These are phyloP conservation scores for Penicillium sp. DNA, from an alignment of 2,329 filamentous ascomycete species.

Conservation along the genomic window DNA sequence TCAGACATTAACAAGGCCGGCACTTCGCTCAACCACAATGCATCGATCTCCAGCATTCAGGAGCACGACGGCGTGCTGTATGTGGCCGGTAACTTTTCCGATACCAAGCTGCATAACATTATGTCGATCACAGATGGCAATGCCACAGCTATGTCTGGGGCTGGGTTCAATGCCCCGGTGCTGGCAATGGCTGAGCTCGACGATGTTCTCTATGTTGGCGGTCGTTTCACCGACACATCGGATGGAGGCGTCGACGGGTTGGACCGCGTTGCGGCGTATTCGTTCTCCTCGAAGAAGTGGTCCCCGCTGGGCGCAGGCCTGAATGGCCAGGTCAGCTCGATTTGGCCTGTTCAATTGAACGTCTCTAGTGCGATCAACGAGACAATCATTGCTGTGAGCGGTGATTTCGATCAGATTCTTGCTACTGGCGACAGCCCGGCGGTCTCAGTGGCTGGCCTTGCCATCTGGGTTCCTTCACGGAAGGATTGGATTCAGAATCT, in stretches of 20 bases:
- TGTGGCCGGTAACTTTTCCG: constrained; percentile 82
- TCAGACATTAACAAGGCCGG: constrained; percentile 79
- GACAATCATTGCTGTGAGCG: constrained; percentile 75
- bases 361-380: constrained; percentile 69
- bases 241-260: constrained; percentile 65
- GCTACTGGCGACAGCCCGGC: constrained; percentile 64
- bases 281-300: constrained; percentile 71
- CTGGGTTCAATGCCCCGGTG: constrained; percentile 81
- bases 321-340: constrained; percentile 71
- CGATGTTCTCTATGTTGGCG: constrained; percentile 75
- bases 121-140: constrained; percentile 70
- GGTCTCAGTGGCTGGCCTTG: constrained; percentile 71
- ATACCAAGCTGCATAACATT: constrained; percentile 70
- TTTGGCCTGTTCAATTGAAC: constrained; percentile 80
- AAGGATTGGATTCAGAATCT: constrained; percentile 88
- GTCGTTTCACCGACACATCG: constrained; percentile 76
- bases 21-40: constrained; percentile 65
- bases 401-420: constrained; percentile 73
- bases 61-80: constrained; percentile 67
- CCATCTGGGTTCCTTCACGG: constrained; percentile 85
- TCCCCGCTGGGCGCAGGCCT: constrained; percentile 79
- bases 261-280: constrained; percentile 75
- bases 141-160: constrained; percentile 63
- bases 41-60: constrained; percentile 70
- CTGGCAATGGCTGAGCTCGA: constrained; percentile 68